phyloP scores from a whole-genome alignment of 805 yeast genomes.

The Wickerhamomyces xylosicus region DNA sequence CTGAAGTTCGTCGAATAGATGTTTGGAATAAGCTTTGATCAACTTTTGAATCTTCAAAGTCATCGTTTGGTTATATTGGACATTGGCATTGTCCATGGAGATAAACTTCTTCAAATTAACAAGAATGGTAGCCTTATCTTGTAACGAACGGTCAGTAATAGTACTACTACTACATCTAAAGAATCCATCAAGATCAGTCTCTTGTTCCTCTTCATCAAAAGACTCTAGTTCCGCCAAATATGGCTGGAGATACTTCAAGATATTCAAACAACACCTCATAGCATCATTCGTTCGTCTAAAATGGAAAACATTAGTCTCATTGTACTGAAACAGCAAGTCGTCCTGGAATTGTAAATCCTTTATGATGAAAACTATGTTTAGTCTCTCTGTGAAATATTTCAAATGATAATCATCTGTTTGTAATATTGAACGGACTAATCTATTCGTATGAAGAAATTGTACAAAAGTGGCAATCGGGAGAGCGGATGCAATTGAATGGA shows the following conservation, averaged over 20 bases:
- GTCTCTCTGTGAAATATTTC: slow-evolving; percentile 10
- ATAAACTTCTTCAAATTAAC: slow-evolving; percentile 10
- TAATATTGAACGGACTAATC: not conserved
- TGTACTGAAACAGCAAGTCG: slow-evolving; percentile 12
- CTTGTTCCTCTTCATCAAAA: slow-evolving; percentile 1
- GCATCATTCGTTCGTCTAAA: slow-evolving; percentile 14
- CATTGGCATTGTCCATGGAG: slow-evolving; percentile 15
- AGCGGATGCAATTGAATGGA: not conserved
- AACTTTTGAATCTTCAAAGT: slow-evolving; percentile 7
- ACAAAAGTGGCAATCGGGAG: slow-evolving; percentile 1
- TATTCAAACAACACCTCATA: slow-evolving; percentile 7
- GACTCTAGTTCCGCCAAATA: slow-evolving; percentile 7
- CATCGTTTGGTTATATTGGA: slow-evolving; percentile 2
- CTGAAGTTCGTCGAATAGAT: slow-evolving; percentile 13
- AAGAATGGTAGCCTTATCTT: slow-evolving; percentile 16
- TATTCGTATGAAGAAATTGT: not conserved
- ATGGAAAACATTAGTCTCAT: slow-evolving; percentile 8
- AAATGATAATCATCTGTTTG: slow-evolving; percentile 1
- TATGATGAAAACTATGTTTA: slow-evolving; percentile 6
- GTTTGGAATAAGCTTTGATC: slow-evolving; percentile 8
- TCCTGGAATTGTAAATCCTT: slow-evolving; percentile 7
- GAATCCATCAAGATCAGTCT: slow-evolving; percentile 10
- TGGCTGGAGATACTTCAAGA: slow-evolving; percentile 6
- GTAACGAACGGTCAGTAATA: slow-evolving; percentile 10
- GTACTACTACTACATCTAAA: slow-evolving; percentile 3